Evolutionary conservation across 2,329 filamentous ascomycete species (phyloP).

Genomic region (Pezicula radicicola): DNA sequence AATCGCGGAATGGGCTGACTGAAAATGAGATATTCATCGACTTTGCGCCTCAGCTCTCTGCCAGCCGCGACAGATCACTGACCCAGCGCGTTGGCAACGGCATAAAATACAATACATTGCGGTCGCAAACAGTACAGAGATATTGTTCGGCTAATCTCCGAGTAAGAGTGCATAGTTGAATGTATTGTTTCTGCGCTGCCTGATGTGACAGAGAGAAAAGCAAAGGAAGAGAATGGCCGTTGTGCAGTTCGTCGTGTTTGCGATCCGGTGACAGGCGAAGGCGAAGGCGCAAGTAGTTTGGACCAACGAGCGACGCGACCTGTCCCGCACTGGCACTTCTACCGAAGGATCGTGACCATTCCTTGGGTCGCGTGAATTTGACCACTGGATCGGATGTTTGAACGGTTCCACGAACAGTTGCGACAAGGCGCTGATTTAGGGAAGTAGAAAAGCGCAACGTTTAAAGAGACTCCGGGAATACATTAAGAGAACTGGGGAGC

Average conservation of each 20-base stretch:
- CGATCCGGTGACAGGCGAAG: constrained; percentile 23
- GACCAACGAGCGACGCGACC: constrained; percentile 17
- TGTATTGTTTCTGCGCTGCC: constrained; percentile 10
- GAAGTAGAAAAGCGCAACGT: background rate
- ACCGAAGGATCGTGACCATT: constrained; percentile 25
- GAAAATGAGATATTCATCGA: constrained; percentile 17
- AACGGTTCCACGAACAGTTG: constrained; percentile 17
- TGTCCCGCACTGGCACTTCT: constrained; percentile 22
- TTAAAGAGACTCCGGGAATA: constrained; percentile 1
- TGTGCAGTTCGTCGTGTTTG: constrained; percentile 21
- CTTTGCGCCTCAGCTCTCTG: constrained; percentile 3
- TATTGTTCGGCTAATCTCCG: constrained; percentile 22
- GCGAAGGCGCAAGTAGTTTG: constrained; percentile 13
- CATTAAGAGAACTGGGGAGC: no score
- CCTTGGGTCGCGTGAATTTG: constrained; percentile 21
- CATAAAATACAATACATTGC: constrained; percentile 1
- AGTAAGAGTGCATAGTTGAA: background rate
- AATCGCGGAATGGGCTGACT: constrained; percentile 19
- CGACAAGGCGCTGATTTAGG: constrained; percentile 9
- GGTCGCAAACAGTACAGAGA: constrained; percentile 16
- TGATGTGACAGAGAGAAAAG: constrained; percentile 21
- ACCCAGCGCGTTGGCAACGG: constrained; percentile 14
- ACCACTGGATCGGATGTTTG: constrained; percentile 12
- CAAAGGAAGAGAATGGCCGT: constrained; percentile 12
- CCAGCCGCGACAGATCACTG: constrained; percentile 16